phyloP scores from a whole-genome alignment of 2,329 filamentous ascomycete species.

The Blumeriella jaapii region DNA sequence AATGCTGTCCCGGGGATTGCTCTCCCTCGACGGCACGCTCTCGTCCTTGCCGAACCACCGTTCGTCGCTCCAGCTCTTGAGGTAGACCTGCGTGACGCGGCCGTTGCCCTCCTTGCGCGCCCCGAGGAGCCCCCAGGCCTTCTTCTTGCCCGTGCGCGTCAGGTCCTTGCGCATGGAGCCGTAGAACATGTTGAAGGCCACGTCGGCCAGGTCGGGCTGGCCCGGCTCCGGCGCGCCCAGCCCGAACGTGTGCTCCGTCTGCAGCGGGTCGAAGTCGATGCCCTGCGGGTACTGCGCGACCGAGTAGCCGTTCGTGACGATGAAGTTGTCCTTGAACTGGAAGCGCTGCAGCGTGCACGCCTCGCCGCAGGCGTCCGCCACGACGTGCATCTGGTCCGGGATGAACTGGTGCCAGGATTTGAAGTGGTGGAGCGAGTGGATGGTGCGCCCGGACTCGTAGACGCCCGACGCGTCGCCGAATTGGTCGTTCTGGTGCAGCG shows the following conservation, averaged over 20 bases:
- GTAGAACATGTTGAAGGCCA: constrained; percentile 31
- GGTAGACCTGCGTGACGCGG: constrained; percentile 42
- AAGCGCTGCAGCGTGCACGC: constrained; percentile 26
- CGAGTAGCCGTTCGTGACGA: constrained; percentile 23
- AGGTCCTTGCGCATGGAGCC: constrained; percentile 37
- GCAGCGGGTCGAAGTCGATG: constrained; percentile 24
- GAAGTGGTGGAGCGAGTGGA: constrained; percentile 25
- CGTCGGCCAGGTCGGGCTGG: constrained; percentile 10
- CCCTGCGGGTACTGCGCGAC: constrained; percentile 23
- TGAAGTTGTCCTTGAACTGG: constrained; percentile 23
- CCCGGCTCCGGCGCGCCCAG: constrained; percentile 21
- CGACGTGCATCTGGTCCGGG: constrained; percentile 18
- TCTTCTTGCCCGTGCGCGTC: constrained; percentile 37
- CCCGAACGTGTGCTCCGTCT: constrained; percentile 24
- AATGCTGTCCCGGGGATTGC: constrained; percentile 17
- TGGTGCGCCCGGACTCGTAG: constrained; percentile 24
- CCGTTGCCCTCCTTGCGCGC: constrained; percentile 37
- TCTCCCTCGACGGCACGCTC: constrained; percentile 5
- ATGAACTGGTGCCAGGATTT: constrained; percentile 25
- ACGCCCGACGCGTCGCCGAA: constrained; percentile 26
- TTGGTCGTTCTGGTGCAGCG: constrained; percentile 24
- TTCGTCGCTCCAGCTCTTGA: constrained; percentile 39
- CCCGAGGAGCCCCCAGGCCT: constrained; percentile 42
- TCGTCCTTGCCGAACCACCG: constrained; percentile 34
- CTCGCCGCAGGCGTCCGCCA: constrained; percentile 26